A percentile compares a stretch with the other conserved stretches of the same genome.
phyloP scores from a whole-genome alignment of 805 yeast genomes.

The Ogataea paraovalis region DNA sequence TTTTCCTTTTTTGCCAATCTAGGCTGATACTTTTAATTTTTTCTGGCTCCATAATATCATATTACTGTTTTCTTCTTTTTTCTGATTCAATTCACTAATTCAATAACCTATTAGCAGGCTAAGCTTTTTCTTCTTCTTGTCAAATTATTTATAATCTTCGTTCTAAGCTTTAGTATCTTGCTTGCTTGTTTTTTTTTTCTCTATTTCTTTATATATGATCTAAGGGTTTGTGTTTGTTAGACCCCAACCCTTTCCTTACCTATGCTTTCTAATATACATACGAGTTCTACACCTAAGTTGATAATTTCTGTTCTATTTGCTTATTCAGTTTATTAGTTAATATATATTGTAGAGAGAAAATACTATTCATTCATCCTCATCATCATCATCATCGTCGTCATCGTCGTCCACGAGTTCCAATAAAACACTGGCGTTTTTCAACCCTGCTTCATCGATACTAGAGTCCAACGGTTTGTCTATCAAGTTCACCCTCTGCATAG shows the following conservation, averaged over 20 bases:
- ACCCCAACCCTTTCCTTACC: background rate
- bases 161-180: background rate
- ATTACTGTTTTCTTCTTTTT: background rate
- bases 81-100: background rate
- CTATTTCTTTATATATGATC: background rate
- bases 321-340: background rate
- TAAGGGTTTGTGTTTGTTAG: too few species aligned
- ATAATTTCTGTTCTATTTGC: background rate
- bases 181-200: background rate
- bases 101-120: background rate
- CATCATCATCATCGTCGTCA: slow-evolving; percentile 2
- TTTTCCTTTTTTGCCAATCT: background rate
- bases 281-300: too few species aligned
- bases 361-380: too few species aligned
- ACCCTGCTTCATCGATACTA: slow-evolving; percentile 69
- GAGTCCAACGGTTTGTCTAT: slow-evolving; percentile 44
- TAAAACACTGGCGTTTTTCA: slow-evolving; percentile 76
- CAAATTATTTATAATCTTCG: background rate
- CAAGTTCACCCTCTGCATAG: slow-evolving; percentile 57
- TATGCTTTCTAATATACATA: background rate
- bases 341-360: too few species aligned
- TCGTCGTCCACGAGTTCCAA: slow-evolving; percentile 49
- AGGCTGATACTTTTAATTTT: background rate
- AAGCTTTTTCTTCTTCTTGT: background rate
- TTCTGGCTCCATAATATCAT: background rate